Percentiles rank a stretch among this genome's conserved stretches.
phyloP scores from a whole-genome alignment of 345 rosid genomes.

The Sapria himalayana region DNA sequence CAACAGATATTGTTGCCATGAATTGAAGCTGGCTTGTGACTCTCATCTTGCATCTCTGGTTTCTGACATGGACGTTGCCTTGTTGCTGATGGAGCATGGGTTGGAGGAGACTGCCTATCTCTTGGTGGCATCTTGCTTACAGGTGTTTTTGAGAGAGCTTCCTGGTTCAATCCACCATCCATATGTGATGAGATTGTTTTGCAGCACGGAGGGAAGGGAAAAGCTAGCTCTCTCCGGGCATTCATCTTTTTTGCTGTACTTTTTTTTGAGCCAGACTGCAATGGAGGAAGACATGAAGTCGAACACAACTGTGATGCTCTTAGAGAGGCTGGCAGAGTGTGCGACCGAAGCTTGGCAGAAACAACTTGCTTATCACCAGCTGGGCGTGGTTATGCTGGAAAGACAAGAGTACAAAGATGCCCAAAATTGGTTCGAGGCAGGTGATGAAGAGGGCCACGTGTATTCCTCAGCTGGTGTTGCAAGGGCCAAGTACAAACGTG shows the following conservation, averaged over 20 bases:
- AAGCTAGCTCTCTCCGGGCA: slow-evolving; percentile 48
- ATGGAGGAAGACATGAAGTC: slow-evolving; percentile 80
- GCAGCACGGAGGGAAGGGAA: slow-evolving; percentile 41
- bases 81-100: slow-evolving; percentile 56
- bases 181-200: slow-evolving; percentile 39
- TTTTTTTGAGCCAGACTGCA: slow-evolving; percentile 55
- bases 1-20: slow-evolving; percentile 65
- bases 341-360: slow-evolving; percentile 60
- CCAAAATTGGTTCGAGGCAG: slow-evolving; percentile 53
- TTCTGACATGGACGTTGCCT: slow-evolving; percentile 33
- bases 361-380: slow-evolving; percentile 61
- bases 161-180: slow-evolving; percentile 49
- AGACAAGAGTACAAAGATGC: slow-evolving; percentile 85
- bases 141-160: slow-evolving; percentile 60
- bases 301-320: slow-evolving; percentile 68
- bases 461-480: slow-evolving; percentile 69
- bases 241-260: slow-evolving; percentile 55
- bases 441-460: slow-evolving; percentile 47
- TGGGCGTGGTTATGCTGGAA: slow-evolving; percentile 81
- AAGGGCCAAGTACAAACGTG: slow-evolving; percentile 68
- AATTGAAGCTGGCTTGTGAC: slow-evolving; percentile 67
- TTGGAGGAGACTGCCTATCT: slow-evolving; percentile 54
- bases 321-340: slow-evolving; percentile 60
- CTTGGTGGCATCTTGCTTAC: slow-evolving; percentile 78
- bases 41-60: slow-evolving; percentile 45